These are phyloP conservation scores for Friedmanniomyces simplex DNA, from an alignment of 495 filamentous ascomycete genomes.

Conservation along the genomic window DNA sequence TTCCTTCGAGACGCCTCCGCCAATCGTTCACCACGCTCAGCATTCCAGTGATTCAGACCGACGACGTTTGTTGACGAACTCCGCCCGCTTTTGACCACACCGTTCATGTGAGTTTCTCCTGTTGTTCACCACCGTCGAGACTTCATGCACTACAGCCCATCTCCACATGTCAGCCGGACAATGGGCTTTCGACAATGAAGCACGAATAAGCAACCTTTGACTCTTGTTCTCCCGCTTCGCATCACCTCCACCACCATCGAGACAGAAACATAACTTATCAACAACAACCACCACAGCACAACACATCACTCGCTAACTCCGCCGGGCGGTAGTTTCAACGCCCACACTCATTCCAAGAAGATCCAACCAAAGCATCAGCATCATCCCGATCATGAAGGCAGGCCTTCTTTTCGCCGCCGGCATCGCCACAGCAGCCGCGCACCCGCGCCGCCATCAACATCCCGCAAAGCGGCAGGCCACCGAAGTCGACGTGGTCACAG, in stretches of 20 bases:
- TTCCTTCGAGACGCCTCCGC: neutral
- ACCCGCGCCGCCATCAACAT: constrained; percentile 5
- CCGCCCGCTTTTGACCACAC: neutral
- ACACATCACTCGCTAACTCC: constrained; percentile 6
- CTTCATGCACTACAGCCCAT: neutral
- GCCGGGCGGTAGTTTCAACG: constrained; percentile 5
- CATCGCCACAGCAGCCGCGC: constrained; percentile 2
- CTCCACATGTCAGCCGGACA: neutral
- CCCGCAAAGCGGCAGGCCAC: neutral
- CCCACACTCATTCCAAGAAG: neutral
- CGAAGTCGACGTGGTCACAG: neutral
- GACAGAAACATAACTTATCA: neutral
- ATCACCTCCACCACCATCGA: neutral
- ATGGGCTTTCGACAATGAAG: neutral
- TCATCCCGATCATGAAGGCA: constrained; percentile 10
- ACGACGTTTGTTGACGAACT: neutral
- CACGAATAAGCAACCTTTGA: neutral
- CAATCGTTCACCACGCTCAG: neutral
- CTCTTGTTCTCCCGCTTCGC: neutral
- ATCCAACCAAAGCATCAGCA: neutral
- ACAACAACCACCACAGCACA: neutral
- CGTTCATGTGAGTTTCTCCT: neutral
- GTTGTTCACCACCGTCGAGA: neutral
- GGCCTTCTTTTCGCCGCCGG: constrained; percentile 9
- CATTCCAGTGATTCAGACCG: constrained; percentile 1